Base-by-base conservation (phyloP, 495 filamentous ascomycete genomes). In the Penicillium taxi region DNA sequence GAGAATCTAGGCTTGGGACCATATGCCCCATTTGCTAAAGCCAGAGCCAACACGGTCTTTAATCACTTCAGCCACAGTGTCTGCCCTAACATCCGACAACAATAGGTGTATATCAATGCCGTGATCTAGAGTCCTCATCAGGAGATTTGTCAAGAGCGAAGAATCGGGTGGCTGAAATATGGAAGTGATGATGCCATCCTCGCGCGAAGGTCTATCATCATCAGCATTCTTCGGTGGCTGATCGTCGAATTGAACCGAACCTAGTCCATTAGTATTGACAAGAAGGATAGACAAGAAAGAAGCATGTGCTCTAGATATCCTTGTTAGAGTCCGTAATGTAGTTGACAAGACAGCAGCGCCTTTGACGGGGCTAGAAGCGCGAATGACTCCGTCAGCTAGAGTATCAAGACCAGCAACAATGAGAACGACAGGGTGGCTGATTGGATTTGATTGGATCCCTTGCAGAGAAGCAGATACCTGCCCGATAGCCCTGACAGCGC, bases 61-160 rank as follows among this genome's bases (percentile, higher is more conserved):
- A 25, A 70, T 52, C 3, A 68, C 58, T 37, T 70, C 66, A 1
- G 64, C 53, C 8, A 67, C 54, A 14, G 29, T 33, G 6, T 32
- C 37, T 1, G 35, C 34, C 30, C 44, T 55, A 9, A 51, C 39
- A 18, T 36, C 52, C n/a, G 61, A 65, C 12, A 66, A 26, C 11
- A 70, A 41, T 2, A 70, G 39, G 50, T 70, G 66, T 3, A 42
- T 52, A 50, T 70, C 66, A 6, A 63, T 56, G 0, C 59, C 66
- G 27, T 63, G 59, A 31, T 70, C 66, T 26, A 68, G 20, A 3
- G 59, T 63, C 38, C 53, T 57, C 55, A 60, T 61, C 16, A 66
- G 42, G 9, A 70, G 45, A 24, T 44, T 67, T 6, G 58, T 53
- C 18, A 66, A 14, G 40, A 41, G 13, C 16, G 38, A 15, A 36